These are phyloP conservation scores for Sporothrix euskadiensis DNA, from an alignment of 2,329 filamentous ascomycete genomes.

Conservation along the genomic window DNA sequence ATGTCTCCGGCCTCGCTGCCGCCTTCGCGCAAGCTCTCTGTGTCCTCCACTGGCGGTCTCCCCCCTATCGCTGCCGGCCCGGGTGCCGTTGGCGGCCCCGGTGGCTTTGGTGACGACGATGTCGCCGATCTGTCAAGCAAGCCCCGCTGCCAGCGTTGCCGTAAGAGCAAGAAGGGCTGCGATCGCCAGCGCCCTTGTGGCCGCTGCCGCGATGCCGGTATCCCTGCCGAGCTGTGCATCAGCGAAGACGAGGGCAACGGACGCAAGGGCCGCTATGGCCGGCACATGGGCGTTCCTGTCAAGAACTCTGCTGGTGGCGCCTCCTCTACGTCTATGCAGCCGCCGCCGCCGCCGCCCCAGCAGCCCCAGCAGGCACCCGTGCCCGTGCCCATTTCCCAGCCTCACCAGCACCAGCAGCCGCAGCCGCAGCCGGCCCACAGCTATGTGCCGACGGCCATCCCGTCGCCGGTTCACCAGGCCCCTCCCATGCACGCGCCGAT, in stretches of 20 bases:
- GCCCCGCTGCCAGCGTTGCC: conserved; percentile 94
- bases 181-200: conserved; percentile 94
- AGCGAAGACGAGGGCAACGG: conserved; percentile 98
- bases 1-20: conserved; percentile 69
- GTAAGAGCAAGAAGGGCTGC: conserved; percentile 99
- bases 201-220: conserved; percentile 92
- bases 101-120: conserved; percentile 71
- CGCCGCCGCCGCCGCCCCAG: conserved; percentile 35
- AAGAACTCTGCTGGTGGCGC: conserved; percentile 44
- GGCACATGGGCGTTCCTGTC: conserved; percentile 68
- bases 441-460: conserved; percentile 20
- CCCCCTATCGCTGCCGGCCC: conserved; percentile 34
- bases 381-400: conserved; percentile 2
- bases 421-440: conserved; percentile 8
- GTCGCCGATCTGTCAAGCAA: conserved; percentile 91
- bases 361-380: conserved; percentile 25
- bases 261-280: conserved; percentile 86
- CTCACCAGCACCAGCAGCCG: background rate
- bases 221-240: conserved; percentile 89
- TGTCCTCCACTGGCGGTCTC: conserved; percentile 57
- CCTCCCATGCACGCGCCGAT: conserved; percentile 11
- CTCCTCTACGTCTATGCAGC: conserved; percentile 29
- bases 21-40: conserved; percentile 73
- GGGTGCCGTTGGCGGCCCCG: conserved; percentile 36
- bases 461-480: conserved; percentile 23